Conservation (phyloP, 768 basidiomycete species). For the Rhizopogon roseolus region DNA sequence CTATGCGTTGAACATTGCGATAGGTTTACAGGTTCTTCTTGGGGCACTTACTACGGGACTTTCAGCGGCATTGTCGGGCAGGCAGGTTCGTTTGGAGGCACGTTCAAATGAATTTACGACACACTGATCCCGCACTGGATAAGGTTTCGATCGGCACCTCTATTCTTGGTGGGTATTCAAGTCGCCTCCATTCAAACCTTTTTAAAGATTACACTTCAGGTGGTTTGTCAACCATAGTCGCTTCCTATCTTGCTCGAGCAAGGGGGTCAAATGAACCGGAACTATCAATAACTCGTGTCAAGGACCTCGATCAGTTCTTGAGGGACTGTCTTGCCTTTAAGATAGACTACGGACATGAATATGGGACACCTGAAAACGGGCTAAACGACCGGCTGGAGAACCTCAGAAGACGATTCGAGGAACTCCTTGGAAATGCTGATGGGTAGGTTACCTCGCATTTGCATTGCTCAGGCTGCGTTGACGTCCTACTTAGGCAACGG, state of each 20-base stretch:
- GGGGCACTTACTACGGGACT: constrained; percentile 67
- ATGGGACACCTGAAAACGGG: constrained; percentile 4
- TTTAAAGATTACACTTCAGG: constrained; percentile 29
- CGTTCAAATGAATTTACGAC: background rate
- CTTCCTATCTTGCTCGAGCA: constrained; percentile 67
- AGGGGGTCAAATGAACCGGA: constrained; percentile 72
- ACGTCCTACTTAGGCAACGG: background rate
- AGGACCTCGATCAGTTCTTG: constrained; percentile 63
- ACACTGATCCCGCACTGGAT: background rate
- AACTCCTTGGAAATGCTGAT: constrained; percentile 18
- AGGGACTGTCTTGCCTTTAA: constrained; percentile 55
- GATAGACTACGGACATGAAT: constrained; percentile 49
- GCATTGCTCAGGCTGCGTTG: background rate
- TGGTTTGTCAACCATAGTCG: constrained; percentile 59
- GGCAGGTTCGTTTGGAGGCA: constrained; percentile 29
- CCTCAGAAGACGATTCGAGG: constrained; percentile 23
- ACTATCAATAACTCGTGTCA: constrained; percentile 46
- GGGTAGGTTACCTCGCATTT: background rate
- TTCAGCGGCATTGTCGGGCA: constrained; percentile 39
- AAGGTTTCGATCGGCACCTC: constrained; percentile 27
- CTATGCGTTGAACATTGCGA: constrained; percentile 42
- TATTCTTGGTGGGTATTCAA: constrained; percentile 29
- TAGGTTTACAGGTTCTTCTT: constrained; percentile 57
- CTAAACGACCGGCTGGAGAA: constrained; percentile 5
- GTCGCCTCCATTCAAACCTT: background rate